Percentiles rank a stretch among this genome's conserved stretches.
Evolutionary conservation across 1,139 yeast species (phyloP).

Genomic region (Hemisphaericaspora xylanilytica): DNA sequence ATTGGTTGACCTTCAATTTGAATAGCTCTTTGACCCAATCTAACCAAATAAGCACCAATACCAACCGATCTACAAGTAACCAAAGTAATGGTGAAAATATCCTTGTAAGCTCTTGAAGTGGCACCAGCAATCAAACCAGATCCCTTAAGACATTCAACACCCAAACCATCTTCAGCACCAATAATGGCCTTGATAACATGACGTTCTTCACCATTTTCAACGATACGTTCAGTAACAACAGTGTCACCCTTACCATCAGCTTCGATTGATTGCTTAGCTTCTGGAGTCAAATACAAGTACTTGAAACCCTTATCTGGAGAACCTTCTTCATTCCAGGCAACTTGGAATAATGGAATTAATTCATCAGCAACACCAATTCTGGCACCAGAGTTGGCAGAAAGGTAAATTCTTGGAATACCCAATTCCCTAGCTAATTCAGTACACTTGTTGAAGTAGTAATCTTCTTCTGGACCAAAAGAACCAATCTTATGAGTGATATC

Average conservation of each 20-base stretch:
- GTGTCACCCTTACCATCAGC: constrained; percentile 58
- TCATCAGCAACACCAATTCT: constrained; percentile 98
- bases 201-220: constrained; percentile 82
- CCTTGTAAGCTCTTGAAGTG: constrained; percentile 95
- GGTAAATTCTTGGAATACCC: constrained; percentile 92
- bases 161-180: constrained; percentile 94
- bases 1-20: constrained; percentile 99
- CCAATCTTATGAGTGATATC: constrained; percentile 98
- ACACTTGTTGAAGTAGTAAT: constrained; percentile 83
- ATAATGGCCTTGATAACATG: constrained; percentile 78
- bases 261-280: constrained; percentile 59
- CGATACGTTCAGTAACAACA: constrained; percentile 75
- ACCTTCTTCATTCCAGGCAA: constrained; percentile 82
- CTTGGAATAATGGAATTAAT: constrained; percentile 81
- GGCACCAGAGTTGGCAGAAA: constrained; percentile 98
- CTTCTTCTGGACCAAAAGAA: constrained; percentile 98
- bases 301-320: constrained; percentile 84
- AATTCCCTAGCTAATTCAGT: constrained; percentile 86
- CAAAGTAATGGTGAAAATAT: constrained; percentile 90
- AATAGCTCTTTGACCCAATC: constrained; percentile 97
- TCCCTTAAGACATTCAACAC: constrained; percentile 97
- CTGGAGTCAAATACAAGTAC: constrained; percentile 78
- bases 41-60: constrained; percentile 97
- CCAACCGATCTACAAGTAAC: constrained; percentile 99
- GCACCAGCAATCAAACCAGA: constrained; percentile 99